Evolutionary conservation across 371 early-diverging fungal species (phyloP), one percentile per base, ranked within the genome.

Genomic region (Mucor sp.): DNA sequence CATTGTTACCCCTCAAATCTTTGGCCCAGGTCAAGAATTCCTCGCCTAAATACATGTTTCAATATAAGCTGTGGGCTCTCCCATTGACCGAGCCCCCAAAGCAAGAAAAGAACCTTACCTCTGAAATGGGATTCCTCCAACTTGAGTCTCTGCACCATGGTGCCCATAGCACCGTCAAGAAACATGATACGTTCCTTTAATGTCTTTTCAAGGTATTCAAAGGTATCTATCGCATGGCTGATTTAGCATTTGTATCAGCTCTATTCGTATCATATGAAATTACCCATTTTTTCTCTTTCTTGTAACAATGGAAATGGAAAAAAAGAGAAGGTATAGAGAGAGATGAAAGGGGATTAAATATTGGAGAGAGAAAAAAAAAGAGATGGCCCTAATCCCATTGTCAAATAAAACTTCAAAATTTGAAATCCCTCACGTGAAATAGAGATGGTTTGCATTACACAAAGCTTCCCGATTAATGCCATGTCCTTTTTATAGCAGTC

Each of bases 141-240:
- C 33, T 87, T 84, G 47, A 93, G 87, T 33, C 89, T 81, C 75
- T 97, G 96, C 66, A 97, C 94, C 93, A 94, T 91, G 48, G 96
- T 95, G 43, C 95, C 96, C 97, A 96, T 96, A 44, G 91, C 95
- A 66, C 95, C 97, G 75, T 97, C 97, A 62, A 97, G 86, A 80
- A 89, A 95, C 93, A 97, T 91, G 75, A 96, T 95, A 63, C 95
- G 87, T 77, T 92, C 82, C 67, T 80, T 73, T 53, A 96, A 81
- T 15, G 90, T 90, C 69, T 88, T 75, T 58, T 88, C 87, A 60
- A 97, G 88, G 74, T 93, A 94, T 62, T 83, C 84, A 70, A 80
- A 79, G 32, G 84, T 69, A 75, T 86, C 86, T 82, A 33, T n/a
- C n/a, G n/a, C 27, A 30, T 4, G 12, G 6, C 7, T 33, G 27